Evolutionary conservation across 495 filamentous ascomycete genomes (phyloP).

Genomic region (Aspergillus nidulans): DNA sequence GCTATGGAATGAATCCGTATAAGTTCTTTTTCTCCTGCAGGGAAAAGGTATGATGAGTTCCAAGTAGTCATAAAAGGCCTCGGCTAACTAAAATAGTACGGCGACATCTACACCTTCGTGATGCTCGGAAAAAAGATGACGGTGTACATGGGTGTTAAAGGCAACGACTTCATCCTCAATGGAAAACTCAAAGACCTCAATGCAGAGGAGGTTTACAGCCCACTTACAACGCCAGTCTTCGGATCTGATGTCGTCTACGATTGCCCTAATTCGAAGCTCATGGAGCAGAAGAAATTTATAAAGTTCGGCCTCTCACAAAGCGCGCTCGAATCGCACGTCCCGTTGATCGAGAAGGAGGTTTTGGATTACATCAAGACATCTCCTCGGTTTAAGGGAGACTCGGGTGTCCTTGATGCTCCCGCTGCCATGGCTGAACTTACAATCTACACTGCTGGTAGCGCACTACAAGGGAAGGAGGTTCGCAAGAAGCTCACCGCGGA

Average conservation of each 20-base stretch:
- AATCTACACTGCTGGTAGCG: constrained; percentile 76
- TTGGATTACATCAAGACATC: constrained; percentile 61
- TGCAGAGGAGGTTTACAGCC: constrained; percentile 77
- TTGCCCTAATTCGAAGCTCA: constrained; percentile 79
- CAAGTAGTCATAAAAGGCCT: background rate
- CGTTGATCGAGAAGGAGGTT: constrained; percentile 73
- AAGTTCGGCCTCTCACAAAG: constrained; percentile 76
- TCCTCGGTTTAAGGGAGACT: constrained; percentile 61
- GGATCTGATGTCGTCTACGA: constrained; percentile 85
- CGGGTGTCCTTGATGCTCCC: constrained; percentile 60
- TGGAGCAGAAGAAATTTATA: constrained; percentile 88
- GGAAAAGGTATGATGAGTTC: constrained; percentile 59
- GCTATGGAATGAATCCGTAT: constrained; percentile 81
- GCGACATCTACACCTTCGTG: constrained; percentile 77
- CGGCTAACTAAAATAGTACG: constrained; percentile 49
- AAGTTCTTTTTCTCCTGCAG: constrained; percentile 68
- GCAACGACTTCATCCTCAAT: constrained; percentile 85
- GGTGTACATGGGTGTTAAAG: constrained; percentile 69
- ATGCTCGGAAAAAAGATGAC: constrained; percentile 72
- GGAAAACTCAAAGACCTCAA: constrained; percentile 76
- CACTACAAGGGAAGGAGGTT: constrained; percentile 76
- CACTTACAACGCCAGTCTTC: constrained; percentile 81
- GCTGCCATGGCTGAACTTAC: constrained; percentile 78
- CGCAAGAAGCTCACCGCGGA: constrained; percentile 61
- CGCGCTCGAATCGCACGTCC: constrained; percentile 73